Percentiles rank a stretch among this genome's conserved stretches.
These are phyloP conservation scores for Trichoderma asperelloides DNA, from an alignment of 495 filamentous ascomycete species.

Conservation along the genomic window DNA sequence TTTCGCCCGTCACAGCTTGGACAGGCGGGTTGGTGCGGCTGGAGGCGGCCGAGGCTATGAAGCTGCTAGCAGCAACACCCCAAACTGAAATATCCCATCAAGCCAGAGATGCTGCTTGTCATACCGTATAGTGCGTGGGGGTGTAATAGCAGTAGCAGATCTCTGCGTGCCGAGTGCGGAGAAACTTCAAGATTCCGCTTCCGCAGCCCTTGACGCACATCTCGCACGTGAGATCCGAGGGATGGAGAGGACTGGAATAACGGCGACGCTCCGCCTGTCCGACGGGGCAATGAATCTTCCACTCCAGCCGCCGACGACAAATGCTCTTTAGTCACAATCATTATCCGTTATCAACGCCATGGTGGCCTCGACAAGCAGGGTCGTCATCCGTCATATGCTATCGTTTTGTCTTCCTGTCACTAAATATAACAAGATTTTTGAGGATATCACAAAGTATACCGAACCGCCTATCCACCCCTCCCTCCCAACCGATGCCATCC, in stretches of 20 bases:
- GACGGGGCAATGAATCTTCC: too few relatives aligned
- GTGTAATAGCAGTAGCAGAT: too few relatives aligned
- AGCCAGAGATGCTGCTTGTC: not conserved
- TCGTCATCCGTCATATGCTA: slow-evolving; percentile 1
- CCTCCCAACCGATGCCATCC: not conserved
- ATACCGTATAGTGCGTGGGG: too few relatives aligned
- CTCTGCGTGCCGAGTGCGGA: too few relatives aligned
- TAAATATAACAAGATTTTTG: not conserved
- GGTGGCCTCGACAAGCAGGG: not conserved
- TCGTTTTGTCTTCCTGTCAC: not conserved
- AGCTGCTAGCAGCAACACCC: too few relatives aligned
- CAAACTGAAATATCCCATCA: not conserved
- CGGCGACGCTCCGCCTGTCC: too few relatives aligned
- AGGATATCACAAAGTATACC: slow-evolving; percentile 3
- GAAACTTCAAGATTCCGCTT: too few relatives aligned
- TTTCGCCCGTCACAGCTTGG: not conserved
- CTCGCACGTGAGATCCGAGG: not conserved
- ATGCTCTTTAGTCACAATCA: not conserved
- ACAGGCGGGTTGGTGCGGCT: not conserved
- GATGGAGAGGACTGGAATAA: not conserved
- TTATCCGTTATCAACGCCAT: not conserved
- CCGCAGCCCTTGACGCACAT: not conserved
- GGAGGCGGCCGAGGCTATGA: not conserved
- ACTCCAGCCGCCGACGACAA: not conserved
- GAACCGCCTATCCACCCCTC: not conserved